Evolutionary conservation across 805 yeast species (phyloP).

Genomic region (Suhomyces canberraensis): DNA sequence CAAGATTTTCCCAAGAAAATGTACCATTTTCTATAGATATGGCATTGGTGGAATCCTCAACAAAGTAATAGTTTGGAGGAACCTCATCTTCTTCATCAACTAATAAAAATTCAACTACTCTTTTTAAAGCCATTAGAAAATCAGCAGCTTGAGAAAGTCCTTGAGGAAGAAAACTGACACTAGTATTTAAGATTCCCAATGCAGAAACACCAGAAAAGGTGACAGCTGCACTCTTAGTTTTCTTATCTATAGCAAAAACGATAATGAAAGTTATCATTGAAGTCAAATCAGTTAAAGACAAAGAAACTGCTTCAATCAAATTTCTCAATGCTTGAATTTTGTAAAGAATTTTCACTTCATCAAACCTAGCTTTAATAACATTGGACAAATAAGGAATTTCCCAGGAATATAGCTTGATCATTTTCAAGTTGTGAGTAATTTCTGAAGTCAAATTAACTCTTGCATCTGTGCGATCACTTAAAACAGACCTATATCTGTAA

Average conservation of each 20-base stretch:
- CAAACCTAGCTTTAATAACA: constrained; percentile 8
- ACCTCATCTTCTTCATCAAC: constrained; percentile 25
- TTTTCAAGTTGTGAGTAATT: constrained; percentile 14
- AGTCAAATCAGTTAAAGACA: constrained; percentile 10
- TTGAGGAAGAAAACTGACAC: constrained; percentile 11
- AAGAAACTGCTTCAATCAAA: constrained; percentile 10
- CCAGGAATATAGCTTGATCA: constrained; percentile 20
- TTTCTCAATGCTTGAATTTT: constrained; percentile 15
- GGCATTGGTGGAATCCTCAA: constrained; percentile 9
- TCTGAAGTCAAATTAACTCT: constrained; percentile 15
- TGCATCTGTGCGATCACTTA: constrained; percentile 12
- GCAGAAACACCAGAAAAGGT: constrained; percentile 17
- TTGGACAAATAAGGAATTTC: constrained; percentile 2
- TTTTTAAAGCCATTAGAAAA: constrained; percentile 11
- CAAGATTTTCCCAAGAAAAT: constrained; percentile 28
- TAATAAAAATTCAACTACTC: constrained; percentile 24
- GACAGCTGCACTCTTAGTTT: constrained; percentile 6
- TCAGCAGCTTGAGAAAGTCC: constrained; percentile 14
- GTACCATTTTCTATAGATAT: constrained; percentile 21
- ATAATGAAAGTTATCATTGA: constrained; percentile 18
- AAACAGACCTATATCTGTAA: constrained; percentile 8
- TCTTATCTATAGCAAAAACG: constrained; percentile 11
- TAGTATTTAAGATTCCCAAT: constrained; percentile 13
- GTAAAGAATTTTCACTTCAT: constrained; percentile 11
- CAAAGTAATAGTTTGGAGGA: background rate